phyloP scores from a whole-genome alignment of 129 eudicot species.

The Centella asiatica region DNA sequence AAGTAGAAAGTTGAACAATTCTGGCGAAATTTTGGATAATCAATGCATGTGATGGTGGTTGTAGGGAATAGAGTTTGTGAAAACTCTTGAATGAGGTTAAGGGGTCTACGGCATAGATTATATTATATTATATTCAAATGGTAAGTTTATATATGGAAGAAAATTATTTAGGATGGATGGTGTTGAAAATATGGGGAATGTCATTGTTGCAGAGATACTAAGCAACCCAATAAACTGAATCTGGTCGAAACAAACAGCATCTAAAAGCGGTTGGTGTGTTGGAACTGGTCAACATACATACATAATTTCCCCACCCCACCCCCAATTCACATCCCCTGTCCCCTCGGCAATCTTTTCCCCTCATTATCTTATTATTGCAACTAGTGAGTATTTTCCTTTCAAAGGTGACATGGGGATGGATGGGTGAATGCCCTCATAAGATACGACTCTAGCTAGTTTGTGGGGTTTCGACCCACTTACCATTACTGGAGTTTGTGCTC shows the following conservation, averaged over 20 bases:
- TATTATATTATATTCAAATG: conserved; percentile 7
- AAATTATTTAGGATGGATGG: conserved; percentile 14
- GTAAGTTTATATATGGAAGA: conserved; percentile 10
- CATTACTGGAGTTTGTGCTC: too few relatives aligned
- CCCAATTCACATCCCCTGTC: conserved; percentile 27
- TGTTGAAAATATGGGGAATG: conserved; percentile 16
- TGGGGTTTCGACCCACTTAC: too few relatives aligned
- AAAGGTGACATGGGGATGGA: too few relatives aligned
- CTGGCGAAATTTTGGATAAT: neutral
- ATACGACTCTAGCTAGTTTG: too few relatives aligned
- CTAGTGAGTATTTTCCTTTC: neutral
- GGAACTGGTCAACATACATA: conserved; percentile 48
- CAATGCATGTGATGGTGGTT: conserved; percentile 11
- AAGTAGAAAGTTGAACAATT: neutral
- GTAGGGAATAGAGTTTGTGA: conserved; percentile 1
- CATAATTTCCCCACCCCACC: conserved; percentile 24
- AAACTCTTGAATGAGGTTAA: neutral
- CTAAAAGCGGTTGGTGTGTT: conserved; percentile 44
- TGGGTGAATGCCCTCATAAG: too few relatives aligned
- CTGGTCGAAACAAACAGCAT: conserved; percentile 25
- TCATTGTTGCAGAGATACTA: conserved; percentile 56
- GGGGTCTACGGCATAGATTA: conserved; percentile 21
- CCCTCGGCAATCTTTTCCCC: conserved; percentile 10
- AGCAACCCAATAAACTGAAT: conserved; percentile 41
- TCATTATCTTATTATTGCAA: neutral